Conservation (phyloP, 2,329 filamentous ascomycete genomes). For the Zasmidium citrigriseum region DNA sequence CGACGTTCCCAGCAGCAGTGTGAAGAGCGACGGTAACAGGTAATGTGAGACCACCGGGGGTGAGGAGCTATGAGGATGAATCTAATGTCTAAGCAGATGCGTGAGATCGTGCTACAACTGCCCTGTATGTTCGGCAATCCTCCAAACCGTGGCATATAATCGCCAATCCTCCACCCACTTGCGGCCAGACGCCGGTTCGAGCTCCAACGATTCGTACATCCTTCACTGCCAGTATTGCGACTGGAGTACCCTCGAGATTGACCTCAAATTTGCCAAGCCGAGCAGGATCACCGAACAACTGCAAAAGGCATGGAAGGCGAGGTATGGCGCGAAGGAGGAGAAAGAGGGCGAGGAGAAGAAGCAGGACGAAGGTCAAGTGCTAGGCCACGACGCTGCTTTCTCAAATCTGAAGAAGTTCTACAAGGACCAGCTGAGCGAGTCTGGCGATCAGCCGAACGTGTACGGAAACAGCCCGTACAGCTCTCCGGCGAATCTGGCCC, state of each 20-base stretch:
- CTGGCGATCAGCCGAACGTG: conserved; percentile 51
- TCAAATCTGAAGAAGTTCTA: conserved; percentile 77
- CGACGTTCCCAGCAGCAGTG: conserved; percentile 89
- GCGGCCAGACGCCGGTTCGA: conserved; percentile 20
- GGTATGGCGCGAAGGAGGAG: conserved; percentile 34
- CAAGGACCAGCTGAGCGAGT: conserved; percentile 71
- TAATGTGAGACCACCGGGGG: conserved; percentile 44
- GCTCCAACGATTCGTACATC: conserved; percentile 56
- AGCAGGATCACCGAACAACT: conserved; percentile 79
- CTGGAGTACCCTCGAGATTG: conserved; percentile 89
- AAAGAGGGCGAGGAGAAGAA: conserved; percentile 37
- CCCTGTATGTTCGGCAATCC: conserved; percentile 79
- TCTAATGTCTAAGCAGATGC: conserved; percentile 43
- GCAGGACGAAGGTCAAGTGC: conserved; percentile 36
- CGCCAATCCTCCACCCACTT: conserved; percentile 12
- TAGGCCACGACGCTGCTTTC: conserved; percentile 71
- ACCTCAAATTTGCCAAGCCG: conserved; percentile 81
- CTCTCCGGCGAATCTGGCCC: conserved; percentile 78
- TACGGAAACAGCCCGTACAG: conserved; percentile 60
- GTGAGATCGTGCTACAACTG: conserved; percentile 95
- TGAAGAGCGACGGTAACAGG: conserved; percentile 92
- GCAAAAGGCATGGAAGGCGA: conserved; percentile 31
- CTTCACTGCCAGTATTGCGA: conserved; percentile 87
- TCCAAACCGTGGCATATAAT: conserved; percentile 40
- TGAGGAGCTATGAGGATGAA: background rate